These are phyloP conservation scores for Penicillium bialowiezense DNA, from an alignment of 495 filamentous ascomycete species.

Conservation along the genomic window DNA sequence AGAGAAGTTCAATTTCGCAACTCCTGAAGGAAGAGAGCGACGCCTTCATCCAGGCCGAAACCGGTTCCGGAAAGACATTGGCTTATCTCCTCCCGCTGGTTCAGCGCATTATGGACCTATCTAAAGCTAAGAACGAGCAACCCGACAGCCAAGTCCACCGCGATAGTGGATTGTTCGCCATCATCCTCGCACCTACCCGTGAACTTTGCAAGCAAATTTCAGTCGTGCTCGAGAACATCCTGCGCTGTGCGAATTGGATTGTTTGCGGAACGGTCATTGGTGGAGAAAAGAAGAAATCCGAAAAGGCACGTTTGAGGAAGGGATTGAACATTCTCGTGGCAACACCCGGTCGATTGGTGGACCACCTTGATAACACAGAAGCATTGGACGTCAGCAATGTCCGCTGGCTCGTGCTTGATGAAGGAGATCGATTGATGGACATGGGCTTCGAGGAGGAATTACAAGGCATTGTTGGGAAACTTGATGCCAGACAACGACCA, in stretches of 20 bases:
- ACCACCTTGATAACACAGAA: slow-evolving; percentile 90
- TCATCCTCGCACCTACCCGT: slow-evolving; percentile 86
- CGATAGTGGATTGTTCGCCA: slow-evolving; percentile 86
- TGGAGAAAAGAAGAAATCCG: slow-evolving; percentile 95
- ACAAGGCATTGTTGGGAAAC: slow-evolving; percentile 73
- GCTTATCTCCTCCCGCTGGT: slow-evolving; percentile 92
- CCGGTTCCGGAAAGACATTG: slow-evolving; percentile 94
- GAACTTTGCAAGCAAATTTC: slow-evolving; percentile 93
- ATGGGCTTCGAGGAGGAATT: slow-evolving; percentile 92
- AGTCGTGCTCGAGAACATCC: slow-evolving; percentile 72
- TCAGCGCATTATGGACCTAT: slow-evolving; percentile 77
- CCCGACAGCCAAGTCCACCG: slow-evolving; percentile 55
- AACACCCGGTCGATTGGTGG: slow-evolving; percentile 83
- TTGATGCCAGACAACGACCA: slow-evolving; percentile 48
- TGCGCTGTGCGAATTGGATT: slow-evolving; percentile 84
- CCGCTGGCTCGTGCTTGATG: slow-evolving; percentile 89
- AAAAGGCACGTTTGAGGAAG: slow-evolving; percentile 89
- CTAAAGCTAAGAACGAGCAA: slow-evolving; percentile 29
- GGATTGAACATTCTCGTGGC: slow-evolving; percentile 94
- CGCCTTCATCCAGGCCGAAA: slow-evolving; percentile 96
- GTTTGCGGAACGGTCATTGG: slow-evolving; percentile 90
- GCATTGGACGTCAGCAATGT: slow-evolving; percentile 84
- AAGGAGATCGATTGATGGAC: slow-evolving; percentile 95
- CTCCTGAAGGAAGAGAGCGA: slow-evolving; percentile 80
- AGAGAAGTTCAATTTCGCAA: slow-evolving; percentile 78